These are phyloP conservation scores for Ulota crispa DNA, from an alignment of 225 moss, liverwort and hornwort genomes.

Conservation along the genomic window DNA sequence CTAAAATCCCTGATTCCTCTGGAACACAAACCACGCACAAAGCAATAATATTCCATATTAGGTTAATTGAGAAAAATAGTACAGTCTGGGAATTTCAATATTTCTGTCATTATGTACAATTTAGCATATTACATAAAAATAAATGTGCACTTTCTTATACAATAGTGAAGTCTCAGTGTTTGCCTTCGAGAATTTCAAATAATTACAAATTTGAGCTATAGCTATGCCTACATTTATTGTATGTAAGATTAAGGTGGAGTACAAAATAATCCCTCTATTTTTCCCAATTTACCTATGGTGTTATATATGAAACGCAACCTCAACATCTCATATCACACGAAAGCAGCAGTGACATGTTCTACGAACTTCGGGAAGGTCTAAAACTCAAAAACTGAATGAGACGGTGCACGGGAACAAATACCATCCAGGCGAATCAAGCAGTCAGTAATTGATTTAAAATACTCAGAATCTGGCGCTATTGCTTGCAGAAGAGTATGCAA, in stretches of 20 bases:
- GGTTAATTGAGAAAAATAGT: too few relatives aligned
- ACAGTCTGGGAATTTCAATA: too few relatives aligned
- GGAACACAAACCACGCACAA: conserved; percentile 15
- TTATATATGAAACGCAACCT: background rate
- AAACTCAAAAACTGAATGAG: background rate
- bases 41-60: background rate
- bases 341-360: background rate
- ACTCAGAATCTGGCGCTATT: conserved; percentile 37
- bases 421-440: conserved; percentile 34
- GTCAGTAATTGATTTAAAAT: conserved; percentile 33
- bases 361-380: background rate
- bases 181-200: too few relatives aligned
- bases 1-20: conserved; percentile 25
- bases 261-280: too few relatives aligned
- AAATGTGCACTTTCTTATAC: too few relatives aligned
- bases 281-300: too few relatives aligned
- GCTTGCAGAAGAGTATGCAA: conserved; percentile 48
- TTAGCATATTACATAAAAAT: too few relatives aligned
- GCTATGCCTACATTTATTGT: too few relatives aligned
- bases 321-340: background rate
- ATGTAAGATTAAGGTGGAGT: too few relatives aligned
- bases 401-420: background rate
- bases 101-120: too few relatives aligned
- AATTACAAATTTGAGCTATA: too few relatives aligned
- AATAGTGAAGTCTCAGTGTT: too few relatives aligned